Base-by-base conservation (phyloP, 768 basidiomycete genomes). In the Tricholoma hemisulphureum region DNA sequence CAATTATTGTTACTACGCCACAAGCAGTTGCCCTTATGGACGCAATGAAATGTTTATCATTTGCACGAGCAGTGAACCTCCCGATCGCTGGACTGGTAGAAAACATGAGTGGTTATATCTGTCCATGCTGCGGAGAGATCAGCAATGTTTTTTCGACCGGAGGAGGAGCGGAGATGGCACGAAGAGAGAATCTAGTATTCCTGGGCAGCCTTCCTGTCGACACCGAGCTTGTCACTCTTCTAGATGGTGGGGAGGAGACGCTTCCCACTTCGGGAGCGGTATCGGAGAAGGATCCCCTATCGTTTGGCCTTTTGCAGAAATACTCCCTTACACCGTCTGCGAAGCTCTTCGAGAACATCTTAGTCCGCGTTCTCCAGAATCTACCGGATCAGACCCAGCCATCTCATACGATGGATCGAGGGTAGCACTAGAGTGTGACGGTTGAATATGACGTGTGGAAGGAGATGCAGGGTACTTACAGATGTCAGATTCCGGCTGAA, bases 51-150 rank as follows among this genome's bases (percentile, higher is more conserved):
- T 97, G 94, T 63, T 82, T 98, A 58, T 95, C 95, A 37, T 99
- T 99, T 75, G 92, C 95, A 13, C 89, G 89, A 16, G 84, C 92
- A 8, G 90, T 95, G 62, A 82, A 84, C 51, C 77, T 98, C 11
- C 94, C 89, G 13, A 87, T 99, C 32, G 76, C 96, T 56, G 97
- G 97, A 8, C 72, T 99, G 51, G 87, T 99, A 64, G 97, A 98
- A 70, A 99, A 98, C 75, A 98, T 98, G 97, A 91, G 93, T 62
- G 97, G 97, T 51, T 98, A 97, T 74, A 91, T 89, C 18, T 98
- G 96, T 68, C 97, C 97, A 45, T 97, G 95, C 69, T 98, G 97
- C 69, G 93, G 93, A 14, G 95, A 98, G 71, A 78, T 98, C 63
- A 93, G 87, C 77, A 93, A 96, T 70, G 84, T 97, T 54, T 99